phyloP scores from a whole-genome alignment of 441 rosid species.

The Cnidoscolus chayamansa region DNA sequence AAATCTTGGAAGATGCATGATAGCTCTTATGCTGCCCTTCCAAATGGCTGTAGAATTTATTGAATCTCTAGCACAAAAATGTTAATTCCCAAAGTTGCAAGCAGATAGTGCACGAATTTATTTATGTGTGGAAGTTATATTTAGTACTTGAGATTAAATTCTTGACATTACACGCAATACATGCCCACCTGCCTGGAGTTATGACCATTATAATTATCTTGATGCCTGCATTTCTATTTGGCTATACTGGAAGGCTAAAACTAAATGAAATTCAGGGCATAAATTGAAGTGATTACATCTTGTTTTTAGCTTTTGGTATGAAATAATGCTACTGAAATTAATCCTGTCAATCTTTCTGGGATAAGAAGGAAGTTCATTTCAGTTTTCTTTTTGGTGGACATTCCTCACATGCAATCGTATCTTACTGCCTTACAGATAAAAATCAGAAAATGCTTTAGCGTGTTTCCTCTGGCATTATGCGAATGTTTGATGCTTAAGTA shows the following conservation, averaged over 20 bases:
- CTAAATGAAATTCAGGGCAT: background rate
- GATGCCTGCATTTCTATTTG: background rate
- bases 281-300: background rate
- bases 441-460: background rate
- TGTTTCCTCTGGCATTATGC: background rate
- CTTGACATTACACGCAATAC: background rate
- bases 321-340: background rate
- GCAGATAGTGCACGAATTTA: background rate
- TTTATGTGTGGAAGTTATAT: background rate
- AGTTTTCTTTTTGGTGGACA: background rate
- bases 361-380: background rate
- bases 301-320: background rate
- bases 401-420: background rate
- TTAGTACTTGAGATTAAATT: background rate
- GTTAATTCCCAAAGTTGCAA: background rate
- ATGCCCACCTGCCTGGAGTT: background rate
- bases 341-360: background rate
- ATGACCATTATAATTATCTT: background rate
- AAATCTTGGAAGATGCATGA: background rate
- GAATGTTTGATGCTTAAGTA: slow-evolving; percentile 3
- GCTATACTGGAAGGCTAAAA: background rate
- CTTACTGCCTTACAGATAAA: background rate
- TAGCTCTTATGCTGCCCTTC: background rate
- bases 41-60: background rate
- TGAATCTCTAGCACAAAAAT: background rate